phyloP scores from a whole-genome alignment of 2,329 filamentous ascomycete species.

The Cercospora nicotianae region DNA sequence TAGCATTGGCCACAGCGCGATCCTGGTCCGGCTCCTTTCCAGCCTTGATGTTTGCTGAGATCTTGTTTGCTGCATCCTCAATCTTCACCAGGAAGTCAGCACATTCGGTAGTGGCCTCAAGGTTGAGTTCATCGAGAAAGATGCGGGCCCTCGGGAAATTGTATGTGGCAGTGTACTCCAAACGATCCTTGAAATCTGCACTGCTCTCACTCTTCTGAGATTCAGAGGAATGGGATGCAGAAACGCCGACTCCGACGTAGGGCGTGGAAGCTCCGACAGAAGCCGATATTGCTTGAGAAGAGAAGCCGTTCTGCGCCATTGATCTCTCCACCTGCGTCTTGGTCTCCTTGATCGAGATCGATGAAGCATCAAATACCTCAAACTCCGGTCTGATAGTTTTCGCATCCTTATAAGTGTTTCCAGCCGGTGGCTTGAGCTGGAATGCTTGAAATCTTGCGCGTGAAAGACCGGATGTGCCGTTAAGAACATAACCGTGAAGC shows the following conservation, averaged over 20 bases:
- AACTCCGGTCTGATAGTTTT: neutral
- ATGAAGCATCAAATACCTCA: neutral
- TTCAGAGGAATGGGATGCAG: neutral
- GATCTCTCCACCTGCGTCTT: neutral
- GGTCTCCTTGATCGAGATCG: neutral
- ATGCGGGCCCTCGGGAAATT: neutral
- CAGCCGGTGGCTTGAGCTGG: neutral
- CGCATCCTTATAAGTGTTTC: too few species aligned
- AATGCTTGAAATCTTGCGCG: slow-evolving; percentile 2
- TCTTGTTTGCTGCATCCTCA: neutral
- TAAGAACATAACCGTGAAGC: slow-evolving; percentile 1
- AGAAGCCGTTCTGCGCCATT: slow-evolving; percentile 1
- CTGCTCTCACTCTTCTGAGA: neutral
- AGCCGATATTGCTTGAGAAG: neutral
- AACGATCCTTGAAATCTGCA: neutral
- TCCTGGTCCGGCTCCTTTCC: neutral
- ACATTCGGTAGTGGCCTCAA: neutral
- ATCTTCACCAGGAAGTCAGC: neutral
- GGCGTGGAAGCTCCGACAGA: neutral
- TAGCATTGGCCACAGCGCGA: neutral
- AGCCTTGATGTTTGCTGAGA: neutral
- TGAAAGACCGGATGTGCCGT: neutral
- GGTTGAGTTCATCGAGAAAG: neutral
- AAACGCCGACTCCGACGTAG: neutral
- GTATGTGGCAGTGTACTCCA: neutral